phyloP scores from a whole-genome alignment of 108 stramenopile species.

The Skeletonema tropicum region DNA sequence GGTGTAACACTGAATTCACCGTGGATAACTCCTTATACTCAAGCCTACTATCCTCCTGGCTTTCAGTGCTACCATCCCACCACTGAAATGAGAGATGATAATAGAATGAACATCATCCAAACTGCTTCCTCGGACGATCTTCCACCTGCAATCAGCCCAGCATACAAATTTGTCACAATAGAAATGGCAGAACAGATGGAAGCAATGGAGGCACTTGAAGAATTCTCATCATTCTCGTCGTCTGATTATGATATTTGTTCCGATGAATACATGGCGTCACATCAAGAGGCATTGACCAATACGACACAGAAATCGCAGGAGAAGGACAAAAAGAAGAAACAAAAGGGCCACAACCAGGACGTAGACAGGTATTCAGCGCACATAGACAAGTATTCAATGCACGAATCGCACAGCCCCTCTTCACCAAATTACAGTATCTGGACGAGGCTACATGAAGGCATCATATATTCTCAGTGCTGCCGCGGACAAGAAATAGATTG shows the following conservation, averaged over 20 bases:
- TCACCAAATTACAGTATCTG: background rate
- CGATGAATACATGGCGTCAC: conserved; percentile 1
- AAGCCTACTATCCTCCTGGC: background rate
- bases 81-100: background rate
- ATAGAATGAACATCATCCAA: background rate
- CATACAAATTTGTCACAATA: background rate
- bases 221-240: background rate
- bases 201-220: background rate
- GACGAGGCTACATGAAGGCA: background rate
- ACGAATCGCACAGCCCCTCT: background rate
- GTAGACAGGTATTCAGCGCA: background rate
- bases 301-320: background rate
- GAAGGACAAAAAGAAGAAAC: background rate
- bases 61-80: background rate
- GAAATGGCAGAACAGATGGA: conserved; percentile 3
- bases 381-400: background rate
- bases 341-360: background rate
- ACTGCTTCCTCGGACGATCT: background rate
- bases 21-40: background rate
- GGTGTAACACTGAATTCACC: background rate
- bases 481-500: background rate
- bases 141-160: background rate
- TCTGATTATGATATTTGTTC: background rate
- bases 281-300: background rate
- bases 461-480: background rate